A percentile compares a stretch with the other conserved stretches of the same genome.
phyloP scores from a whole-genome alignment of 192 early-diverging fungal species.

The Coemansia sp. region DNA sequence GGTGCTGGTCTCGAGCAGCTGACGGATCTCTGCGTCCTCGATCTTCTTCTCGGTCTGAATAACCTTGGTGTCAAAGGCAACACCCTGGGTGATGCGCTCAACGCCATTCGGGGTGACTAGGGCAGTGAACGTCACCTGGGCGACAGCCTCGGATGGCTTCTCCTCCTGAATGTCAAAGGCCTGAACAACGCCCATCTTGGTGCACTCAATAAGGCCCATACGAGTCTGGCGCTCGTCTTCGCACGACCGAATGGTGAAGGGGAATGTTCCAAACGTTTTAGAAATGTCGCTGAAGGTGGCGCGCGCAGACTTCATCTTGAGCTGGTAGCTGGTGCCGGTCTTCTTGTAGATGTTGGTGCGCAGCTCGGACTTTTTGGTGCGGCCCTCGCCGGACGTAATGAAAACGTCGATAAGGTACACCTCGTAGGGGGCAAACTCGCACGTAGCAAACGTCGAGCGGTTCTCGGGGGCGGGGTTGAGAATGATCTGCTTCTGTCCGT shows the following conservation, averaged over 20 bases:
- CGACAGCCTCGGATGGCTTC: constrained; percentile 74
- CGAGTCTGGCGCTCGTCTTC: constrained; percentile 91
- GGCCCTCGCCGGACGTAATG: constrained; percentile 87
- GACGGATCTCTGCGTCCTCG: constrained; percentile 74
- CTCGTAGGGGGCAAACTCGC: constrained; percentile 71
- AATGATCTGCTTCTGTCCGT: constrained; percentile 93
- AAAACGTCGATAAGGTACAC: constrained; percentile 92
- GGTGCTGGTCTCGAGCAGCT: constrained; percentile 65
- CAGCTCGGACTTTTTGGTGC: constrained; percentile 63
- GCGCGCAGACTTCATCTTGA: constrained; percentile 88
- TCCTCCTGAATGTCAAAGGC: constrained; percentile 86
- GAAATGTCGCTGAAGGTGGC: constrained; percentile 70
- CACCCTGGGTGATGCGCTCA: constrained; percentile 72
- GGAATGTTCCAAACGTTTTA: constrained; percentile 79
- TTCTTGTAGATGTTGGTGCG: constrained; percentile 94
- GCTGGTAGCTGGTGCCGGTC: constrained; percentile 71
- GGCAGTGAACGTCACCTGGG: constrained; percentile 91
- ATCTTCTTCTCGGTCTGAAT: constrained; percentile 86
- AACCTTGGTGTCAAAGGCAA: constrained; percentile 69
- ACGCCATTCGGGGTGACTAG: constrained; percentile 87
- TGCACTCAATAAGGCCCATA: constrained; percentile 89
- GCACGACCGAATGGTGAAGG: constrained; percentile 82
- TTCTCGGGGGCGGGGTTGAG: constrained; percentile 80
- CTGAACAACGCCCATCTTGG: constrained; percentile 74
- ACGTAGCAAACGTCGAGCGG: constrained; percentile 67